Conservation (phyloP, 257 asterid genomes). For the Capsicum chinense region DNA sequence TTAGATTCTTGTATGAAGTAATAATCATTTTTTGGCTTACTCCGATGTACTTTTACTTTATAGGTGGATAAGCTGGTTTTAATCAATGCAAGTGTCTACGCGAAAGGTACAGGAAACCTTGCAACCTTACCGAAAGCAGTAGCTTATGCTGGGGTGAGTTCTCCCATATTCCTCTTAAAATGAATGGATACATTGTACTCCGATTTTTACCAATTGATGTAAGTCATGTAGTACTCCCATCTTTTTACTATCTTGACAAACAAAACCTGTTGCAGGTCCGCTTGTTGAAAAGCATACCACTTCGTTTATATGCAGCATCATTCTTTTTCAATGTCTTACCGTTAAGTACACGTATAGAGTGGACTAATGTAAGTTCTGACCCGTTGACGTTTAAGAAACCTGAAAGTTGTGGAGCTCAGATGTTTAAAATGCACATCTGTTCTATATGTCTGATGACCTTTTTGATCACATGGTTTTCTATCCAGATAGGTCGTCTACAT, state of each 20-base stretch:
- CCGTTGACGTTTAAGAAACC: not conserved
- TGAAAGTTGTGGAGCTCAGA: not conserved
- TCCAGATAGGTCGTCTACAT: conserved; percentile 85
- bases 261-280: conserved; percentile 49
- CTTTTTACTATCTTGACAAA: not conserved
- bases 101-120: conserved; percentile 89
- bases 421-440: not conserved
- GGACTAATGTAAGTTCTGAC: conserved; percentile 71
- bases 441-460: not conserved
- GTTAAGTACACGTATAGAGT: conserved; percentile 64
- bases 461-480: conserved; percentile 1
- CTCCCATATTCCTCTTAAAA: not conserved
- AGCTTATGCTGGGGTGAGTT: conserved; percentile 87
- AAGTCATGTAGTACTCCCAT: not conserved
- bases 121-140: conserved; percentile 69
- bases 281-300: conserved; percentile 63
- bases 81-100: conserved; percentile 89
- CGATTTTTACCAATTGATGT: not conserved
- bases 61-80: conserved; percentile 89
- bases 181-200: not conserved
- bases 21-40: not conserved
- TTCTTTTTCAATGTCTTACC: conserved; percentile 60
- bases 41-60: conserved; percentile 26
- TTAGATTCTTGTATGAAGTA: not conserved
- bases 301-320: conserved; percentile 72